Base-by-base conservation (phyloP, 495 filamentous ascomycete species). In the Tirmania nivea region DNA sequence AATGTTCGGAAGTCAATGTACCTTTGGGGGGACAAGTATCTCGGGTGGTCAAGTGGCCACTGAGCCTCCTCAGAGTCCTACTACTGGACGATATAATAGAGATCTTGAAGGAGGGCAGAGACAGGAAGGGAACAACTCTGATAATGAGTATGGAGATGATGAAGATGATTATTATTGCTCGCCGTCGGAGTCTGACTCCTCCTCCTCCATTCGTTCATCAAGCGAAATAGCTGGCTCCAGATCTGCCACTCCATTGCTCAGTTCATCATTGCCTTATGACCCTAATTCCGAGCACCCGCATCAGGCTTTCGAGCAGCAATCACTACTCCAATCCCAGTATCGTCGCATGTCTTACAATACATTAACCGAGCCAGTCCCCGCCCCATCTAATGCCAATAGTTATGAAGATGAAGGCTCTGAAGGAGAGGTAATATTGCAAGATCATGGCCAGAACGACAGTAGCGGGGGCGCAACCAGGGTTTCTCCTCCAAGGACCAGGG, bases 201-300 rank as follows among this genome's bases (percentile, higher is more conserved):
- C 50, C 25, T 52, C 37, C 5, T 35, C 50, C 16, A 37, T 42
- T 3, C 50, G 51, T 50, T 55, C 59, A 57, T 53, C 54, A 58
- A 55, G 20, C 49, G 53, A 16, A 58, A 61, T 17, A 60, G 62
- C 17, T 34, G 9, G 47, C 34, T 25, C 55, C 52, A 39, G 56
- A 54, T 52, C 61, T 17, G 54, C 55, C 17, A 60, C 61, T 25
- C 62, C 62, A 31, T 48, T 64, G 3, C 53, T 64, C 10, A 64
- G 61, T 31, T 64, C 61, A 3, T 64, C 62, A 1, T 42, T 64
- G 4, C 61, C 62, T 16, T 64, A 64, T 20, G 62, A 64, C 45
- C 61, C 61, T 3, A 52, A 57, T 35, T 54, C 56, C 20, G 52
- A 64, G 17, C 62, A 64, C 31, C 62, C 61, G 1, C 61, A 64